These are phyloP conservation scores for Talaromyces trachyspermus DNA, from an alignment of 495 filamentous ascomycete genomes.

Conservation along the genomic window DNA sequence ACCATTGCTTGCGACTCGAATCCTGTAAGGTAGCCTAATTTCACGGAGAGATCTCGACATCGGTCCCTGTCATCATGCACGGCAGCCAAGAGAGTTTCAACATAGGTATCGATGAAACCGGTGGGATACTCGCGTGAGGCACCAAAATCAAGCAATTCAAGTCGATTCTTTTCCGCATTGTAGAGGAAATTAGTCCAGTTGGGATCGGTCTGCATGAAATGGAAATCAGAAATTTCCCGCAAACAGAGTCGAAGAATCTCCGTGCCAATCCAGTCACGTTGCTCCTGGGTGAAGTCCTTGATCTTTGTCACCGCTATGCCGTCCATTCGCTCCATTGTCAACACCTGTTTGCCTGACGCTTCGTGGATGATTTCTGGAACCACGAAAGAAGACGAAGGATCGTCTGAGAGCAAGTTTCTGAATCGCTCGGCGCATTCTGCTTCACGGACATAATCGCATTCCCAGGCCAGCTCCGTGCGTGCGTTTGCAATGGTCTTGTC, in stretches of 20 bases:
- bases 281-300: constrained; percentile 62
- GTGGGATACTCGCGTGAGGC: constrained; percentile 79
- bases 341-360: constrained; percentile 76
- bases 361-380: constrained; percentile 73
- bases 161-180: constrained; percentile 60
- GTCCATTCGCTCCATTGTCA: constrained; percentile 88
- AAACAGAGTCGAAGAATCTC: constrained; percentile 90
- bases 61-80: constrained; percentile 54
- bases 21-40: constrained; percentile 89
- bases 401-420: constrained; percentile 59
- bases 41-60: constrained; percentile 62
- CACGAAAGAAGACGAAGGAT: constrained; percentile 61
- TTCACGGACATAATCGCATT: constrained; percentile 92
- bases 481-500: constrained; percentile 98
- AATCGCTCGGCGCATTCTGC: constrained; percentile 72
- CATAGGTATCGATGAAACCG: constrained; percentile 71
- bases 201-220: constrained; percentile 98
- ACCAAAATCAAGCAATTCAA: constrained; percentile 95
- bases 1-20: constrained; percentile 76
- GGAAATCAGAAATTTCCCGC: constrained; percentile 86
- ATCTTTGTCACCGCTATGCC: constrained; percentile 86
- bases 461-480: constrained; percentile 87
- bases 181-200: constrained; percentile 99
- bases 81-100: constrained; percentile 70
- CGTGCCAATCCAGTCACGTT: constrained; percentile 84